Evolutionary conservation across 225 moss, liverwort and hornwort genomes (phyloP).

Genomic region (Lunularia cruciata): DNA sequence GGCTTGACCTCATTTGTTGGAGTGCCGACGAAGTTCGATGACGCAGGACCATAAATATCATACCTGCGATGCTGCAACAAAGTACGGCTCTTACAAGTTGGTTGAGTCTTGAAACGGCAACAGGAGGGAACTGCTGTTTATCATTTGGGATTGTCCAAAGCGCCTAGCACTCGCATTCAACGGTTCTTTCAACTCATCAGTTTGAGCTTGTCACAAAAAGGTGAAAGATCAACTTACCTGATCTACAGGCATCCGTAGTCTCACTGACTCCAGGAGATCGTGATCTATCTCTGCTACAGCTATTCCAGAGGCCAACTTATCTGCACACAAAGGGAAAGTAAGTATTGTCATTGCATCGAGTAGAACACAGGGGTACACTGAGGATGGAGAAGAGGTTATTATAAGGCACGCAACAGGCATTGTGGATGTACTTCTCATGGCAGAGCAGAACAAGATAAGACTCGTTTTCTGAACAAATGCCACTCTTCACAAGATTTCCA

Average conservation of each 20-base stretch:
- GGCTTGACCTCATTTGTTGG: not conserved
- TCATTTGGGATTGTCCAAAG: not conserved
- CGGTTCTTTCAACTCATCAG: not conserved
- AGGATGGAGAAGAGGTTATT: too few relatives aligned
- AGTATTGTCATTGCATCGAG: too few relatives aligned
- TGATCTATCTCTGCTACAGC: constrained; percentile 88
- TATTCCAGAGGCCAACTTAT: constrained; percentile 74
- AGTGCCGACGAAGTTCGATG: not conserved
- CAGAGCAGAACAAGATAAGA: too few relatives aligned
- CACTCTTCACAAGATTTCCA: too few relatives aligned
- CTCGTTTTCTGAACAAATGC: too few relatives aligned
- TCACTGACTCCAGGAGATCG: constrained; percentile 49
- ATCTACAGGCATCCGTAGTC: constrained; percentile 76
- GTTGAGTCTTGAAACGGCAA: not conserved
- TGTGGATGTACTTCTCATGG: too few relatives aligned
- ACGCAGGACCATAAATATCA: constrained; percentile 52
- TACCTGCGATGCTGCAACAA: constrained; percentile 74
- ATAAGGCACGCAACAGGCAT: too few relatives aligned
- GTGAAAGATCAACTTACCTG: constrained; percentile 38
- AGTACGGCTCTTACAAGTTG: not conserved
- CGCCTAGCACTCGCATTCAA: not conserved
- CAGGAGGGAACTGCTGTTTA: too few relatives aligned
- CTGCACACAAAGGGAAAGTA: constrained; percentile 41
- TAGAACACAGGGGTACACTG: too few relatives aligned
- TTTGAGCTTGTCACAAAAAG: not conserved